These are phyloP conservation scores for Lasiosphaeria miniovina DNA, from an alignment of 495 filamentous ascomycete species.

Conservation along the genomic window DNA sequence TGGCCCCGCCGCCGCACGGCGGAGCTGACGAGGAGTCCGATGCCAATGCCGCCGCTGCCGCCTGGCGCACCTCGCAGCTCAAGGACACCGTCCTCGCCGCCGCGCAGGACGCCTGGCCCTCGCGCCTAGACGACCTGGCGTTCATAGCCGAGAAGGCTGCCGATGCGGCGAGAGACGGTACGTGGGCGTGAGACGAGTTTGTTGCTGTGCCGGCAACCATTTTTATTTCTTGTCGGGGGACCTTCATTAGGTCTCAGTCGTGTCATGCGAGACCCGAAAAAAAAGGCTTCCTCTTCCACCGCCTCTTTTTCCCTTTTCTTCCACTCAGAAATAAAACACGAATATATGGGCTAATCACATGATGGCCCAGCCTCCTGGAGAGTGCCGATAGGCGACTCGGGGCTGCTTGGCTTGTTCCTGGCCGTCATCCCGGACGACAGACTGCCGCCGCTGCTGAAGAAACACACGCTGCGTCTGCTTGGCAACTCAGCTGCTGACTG, in stretches of 20 bases:
- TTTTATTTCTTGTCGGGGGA: slow-evolving; percentile 7
- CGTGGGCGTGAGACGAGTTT: slow-evolving; percentile 21
- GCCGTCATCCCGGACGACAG: slow-evolving; percentile 44
- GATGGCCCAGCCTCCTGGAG: slow-evolving; percentile 48
- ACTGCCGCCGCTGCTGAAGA: slow-evolving; percentile 31
- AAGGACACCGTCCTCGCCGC: slow-evolving; percentile 20
- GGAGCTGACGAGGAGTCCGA: slow-evolving; percentile 1
- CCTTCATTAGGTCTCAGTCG: no score
- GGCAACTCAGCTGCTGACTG: slow-evolving; percentile 83
- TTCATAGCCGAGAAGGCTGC: slow-evolving; percentile 58
- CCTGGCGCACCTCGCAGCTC: slow-evolving; percentile 23
- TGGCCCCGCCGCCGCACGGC: no score
- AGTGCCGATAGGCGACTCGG: slow-evolving; percentile 61
- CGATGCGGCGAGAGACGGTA: slow-evolving; percentile 66
- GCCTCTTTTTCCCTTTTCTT: not conserved
- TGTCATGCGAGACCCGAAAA: no score
- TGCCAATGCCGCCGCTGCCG: slow-evolving; percentile 3
- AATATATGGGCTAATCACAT: slow-evolving; percentile 19
- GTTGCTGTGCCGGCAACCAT: no score
- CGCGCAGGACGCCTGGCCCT: slow-evolving; percentile 31
- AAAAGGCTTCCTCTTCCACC: not conserved
- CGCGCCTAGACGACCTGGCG: slow-evolving; percentile 40
- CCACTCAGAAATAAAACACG: not conserved
- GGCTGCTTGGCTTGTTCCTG: slow-evolving; percentile 65
- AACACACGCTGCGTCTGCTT: slow-evolving; percentile 63